Evolutionary conservation across 1,139 yeast genomes (phyloP).

Genomic region (Candida mesenterica): DNA sequence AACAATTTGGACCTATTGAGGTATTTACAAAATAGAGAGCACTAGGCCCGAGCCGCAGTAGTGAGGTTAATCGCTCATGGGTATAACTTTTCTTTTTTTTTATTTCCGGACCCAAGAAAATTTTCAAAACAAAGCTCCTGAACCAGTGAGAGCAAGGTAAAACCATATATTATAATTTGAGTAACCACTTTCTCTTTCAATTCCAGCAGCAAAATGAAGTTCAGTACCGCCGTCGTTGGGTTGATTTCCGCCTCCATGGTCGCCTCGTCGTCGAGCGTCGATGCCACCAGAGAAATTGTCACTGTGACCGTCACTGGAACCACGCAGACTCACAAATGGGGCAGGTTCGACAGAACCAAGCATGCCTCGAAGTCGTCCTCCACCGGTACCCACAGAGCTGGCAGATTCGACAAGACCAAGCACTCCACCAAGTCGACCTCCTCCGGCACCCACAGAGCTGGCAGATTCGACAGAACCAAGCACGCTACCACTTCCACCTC

Average conservation of each 20-base stretch:
- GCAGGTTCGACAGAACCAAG: slow-evolving; percentile 52
- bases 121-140: too few species aligned
- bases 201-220: slow-evolving; percentile 25
- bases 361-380: slow-evolving; percentile 18
- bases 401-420: slow-evolving; percentile 50
- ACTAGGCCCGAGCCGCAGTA: too few species aligned
- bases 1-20: too few species aligned
- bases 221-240: slow-evolving; percentile 21
- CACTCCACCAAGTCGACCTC: slow-evolving; percentile 14
- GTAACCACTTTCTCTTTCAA: too few species aligned
- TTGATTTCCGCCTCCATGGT: slow-evolving; percentile 20
- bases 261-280: slow-evolving; percentile 19
- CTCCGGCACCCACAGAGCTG: slow-evolving; percentile 37
- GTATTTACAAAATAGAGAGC: too few species aligned
- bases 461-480: slow-evolving; percentile 43
- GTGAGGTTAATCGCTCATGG: too few species aligned
- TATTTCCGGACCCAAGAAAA: too few species aligned
- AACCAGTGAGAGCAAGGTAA: too few species aligned
- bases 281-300: slow-evolving; percentile 23
- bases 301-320: slow-evolving; percentile 28
- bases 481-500: slow-evolving; percentile 23
- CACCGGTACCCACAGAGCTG: slow-evolving; percentile 42
- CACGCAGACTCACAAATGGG: slow-evolving; percentile 42
- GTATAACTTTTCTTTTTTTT: too few species aligned
- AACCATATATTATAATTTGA: too few species aligned